A percentile compares a stretch with the other conserved stretches of the same genome.
phyloP scores from a whole-genome alignment of 176 grass and related monocot genomes.

The Tillandsia fasciculata region DNA sequence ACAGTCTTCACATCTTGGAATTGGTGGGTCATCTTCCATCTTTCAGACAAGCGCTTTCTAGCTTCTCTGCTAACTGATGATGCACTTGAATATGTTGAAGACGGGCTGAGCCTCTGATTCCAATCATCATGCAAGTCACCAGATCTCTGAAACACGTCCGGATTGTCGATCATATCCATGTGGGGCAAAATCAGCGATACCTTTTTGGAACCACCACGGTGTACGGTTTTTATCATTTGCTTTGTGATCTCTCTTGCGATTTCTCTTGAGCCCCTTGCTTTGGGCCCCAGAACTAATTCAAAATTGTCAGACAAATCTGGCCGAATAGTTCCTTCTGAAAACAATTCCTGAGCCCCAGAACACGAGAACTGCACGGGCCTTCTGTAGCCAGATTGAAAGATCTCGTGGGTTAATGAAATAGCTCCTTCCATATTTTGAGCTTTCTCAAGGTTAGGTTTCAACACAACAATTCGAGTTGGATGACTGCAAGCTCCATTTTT shows the following conservation, averaged over 20 bases:
- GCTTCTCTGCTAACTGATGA: slow-evolving; percentile 77
- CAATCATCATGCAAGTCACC: slow-evolving; percentile 42
- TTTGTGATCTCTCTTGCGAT: slow-evolving; percentile 54
- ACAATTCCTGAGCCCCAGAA: slow-evolving; percentile 23
- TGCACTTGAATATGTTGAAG: slow-evolving; percentile 48
- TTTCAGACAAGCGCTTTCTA: slow-evolving; percentile 79
- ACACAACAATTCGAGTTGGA: slow-evolving; percentile 74
- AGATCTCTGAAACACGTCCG: slow-evolving; percentile 29
- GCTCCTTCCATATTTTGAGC: slow-evolving; percentile 36
- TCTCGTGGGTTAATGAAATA: slow-evolving; percentile 26
- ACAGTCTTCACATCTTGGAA: slow-evolving; percentile 29
- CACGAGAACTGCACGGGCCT: slow-evolving; percentile 18
- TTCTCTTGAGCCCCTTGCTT: slow-evolving; percentile 71
- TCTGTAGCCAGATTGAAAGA: slow-evolving; percentile 31
- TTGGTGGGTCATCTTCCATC: slow-evolving; percentile 53
- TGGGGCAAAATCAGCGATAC: slow-evolving; percentile 21
- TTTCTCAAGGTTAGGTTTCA: slow-evolving; percentile 74
- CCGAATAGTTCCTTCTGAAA: slow-evolving; percentile 25
- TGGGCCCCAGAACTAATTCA: slow-evolving; percentile 10
- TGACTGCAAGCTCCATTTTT: slow-evolving; percentile 27
- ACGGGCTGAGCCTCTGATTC: slow-evolving; percentile 35
- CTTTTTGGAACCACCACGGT: slow-evolving; percentile 24
- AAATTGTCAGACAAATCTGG: slow-evolving; percentile 12
- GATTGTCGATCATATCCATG: slow-evolving; percentile 30
- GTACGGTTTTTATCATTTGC: slow-evolving; percentile 50